phyloP scores from a whole-genome alignment of 1,284 basidiomycete species.

The Cryptococcus sp. region DNA sequence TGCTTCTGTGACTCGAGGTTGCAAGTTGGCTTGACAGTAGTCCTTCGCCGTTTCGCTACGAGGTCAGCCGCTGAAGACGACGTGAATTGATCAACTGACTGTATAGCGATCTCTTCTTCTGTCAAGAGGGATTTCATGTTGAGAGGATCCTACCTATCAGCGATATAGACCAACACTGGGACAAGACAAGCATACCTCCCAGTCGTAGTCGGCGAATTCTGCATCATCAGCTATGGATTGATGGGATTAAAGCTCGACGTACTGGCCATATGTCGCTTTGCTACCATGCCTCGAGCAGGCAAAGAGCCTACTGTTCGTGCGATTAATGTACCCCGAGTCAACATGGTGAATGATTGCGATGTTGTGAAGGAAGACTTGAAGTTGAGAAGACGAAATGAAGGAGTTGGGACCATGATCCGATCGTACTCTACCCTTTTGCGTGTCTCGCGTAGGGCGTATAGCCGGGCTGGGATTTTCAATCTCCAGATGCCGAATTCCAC shows the following conservation, averaged over 20 bases:
- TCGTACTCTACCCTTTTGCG: no score
- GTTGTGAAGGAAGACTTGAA: no score
- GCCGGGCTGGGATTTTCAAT: no score
- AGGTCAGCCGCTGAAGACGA: not conserved
- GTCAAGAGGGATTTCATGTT: constrained; percentile 70
- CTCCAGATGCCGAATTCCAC: no score
- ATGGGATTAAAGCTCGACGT: not conserved
- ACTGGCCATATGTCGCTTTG: constrained; percentile 4
- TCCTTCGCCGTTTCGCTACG: constrained; percentile 64
- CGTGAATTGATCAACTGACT: constrained; percentile 51
- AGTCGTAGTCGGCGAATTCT: constrained; percentile 58
- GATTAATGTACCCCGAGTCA: not conserved
- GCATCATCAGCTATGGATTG: not conserved
- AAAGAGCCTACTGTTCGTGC: not conserved
- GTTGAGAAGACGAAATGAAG: not conserved
- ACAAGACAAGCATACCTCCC: constrained; percentile 55
- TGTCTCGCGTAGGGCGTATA: no score
- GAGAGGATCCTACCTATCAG: constrained; percentile 36
- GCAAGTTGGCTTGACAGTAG: constrained; percentile 79
- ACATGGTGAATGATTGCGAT: not conserved
- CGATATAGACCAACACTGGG: no score
- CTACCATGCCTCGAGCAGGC: not conserved
- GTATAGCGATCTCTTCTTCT: constrained; percentile 84
- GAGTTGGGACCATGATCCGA: not conserved
- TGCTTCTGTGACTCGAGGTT: constrained; percentile 76